phyloP scores from a whole-genome alignment of 1,284 basidiomycete species.

The Ustilago lituana region DNA sequence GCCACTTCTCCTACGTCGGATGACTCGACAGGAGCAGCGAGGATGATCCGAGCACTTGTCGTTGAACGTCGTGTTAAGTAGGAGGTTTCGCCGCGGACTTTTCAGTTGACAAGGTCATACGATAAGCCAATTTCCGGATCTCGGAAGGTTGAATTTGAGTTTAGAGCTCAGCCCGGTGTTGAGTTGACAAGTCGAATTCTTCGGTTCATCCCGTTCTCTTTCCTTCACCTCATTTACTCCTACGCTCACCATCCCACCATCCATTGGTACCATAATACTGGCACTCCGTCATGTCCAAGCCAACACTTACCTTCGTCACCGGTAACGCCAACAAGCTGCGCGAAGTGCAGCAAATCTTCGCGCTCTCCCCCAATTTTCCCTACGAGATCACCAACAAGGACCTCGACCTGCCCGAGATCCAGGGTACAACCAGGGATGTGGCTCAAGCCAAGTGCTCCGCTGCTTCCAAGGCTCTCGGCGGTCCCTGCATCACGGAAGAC shows the following conservation, averaged over 20 bases:
- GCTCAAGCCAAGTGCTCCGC: slow-evolving; percentile 85
- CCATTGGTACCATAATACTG: background rate
- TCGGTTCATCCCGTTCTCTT: background rate
- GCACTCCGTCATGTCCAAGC: slow-evolving; percentile 24
- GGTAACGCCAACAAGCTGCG: slow-evolving; percentile 92
- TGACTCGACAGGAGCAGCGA: too few species aligned
- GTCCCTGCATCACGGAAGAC: slow-evolving; percentile 94
- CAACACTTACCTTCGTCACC: slow-evolving; percentile 77
- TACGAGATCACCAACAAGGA: slow-evolving; percentile 32
- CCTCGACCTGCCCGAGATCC: slow-evolving; percentile 84
- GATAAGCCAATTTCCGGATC: background rate
- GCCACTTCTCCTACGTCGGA: too few species aligned
- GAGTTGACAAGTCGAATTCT: slow-evolving; percentile 38
- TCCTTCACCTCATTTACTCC: background rate
- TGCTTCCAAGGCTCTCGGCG: slow-evolving; percentile 76
- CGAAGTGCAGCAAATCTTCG: slow-evolving; percentile 80
- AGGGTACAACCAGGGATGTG: slow-evolving; percentile 90
- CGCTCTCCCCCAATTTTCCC: slow-evolving; percentile 31
- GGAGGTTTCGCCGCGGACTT: too few species aligned
- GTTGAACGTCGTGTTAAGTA: too few species aligned
- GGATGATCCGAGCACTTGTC: too few species aligned
- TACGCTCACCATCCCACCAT: background rate
- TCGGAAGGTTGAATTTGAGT: background rate
- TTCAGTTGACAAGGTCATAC: too few species aligned
- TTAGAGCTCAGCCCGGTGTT: slow-evolving; percentile 11